phyloP scores from a whole-genome alignment of 2,329 filamentous ascomycete species.

The Colletotrichum endophyticum region DNA sequence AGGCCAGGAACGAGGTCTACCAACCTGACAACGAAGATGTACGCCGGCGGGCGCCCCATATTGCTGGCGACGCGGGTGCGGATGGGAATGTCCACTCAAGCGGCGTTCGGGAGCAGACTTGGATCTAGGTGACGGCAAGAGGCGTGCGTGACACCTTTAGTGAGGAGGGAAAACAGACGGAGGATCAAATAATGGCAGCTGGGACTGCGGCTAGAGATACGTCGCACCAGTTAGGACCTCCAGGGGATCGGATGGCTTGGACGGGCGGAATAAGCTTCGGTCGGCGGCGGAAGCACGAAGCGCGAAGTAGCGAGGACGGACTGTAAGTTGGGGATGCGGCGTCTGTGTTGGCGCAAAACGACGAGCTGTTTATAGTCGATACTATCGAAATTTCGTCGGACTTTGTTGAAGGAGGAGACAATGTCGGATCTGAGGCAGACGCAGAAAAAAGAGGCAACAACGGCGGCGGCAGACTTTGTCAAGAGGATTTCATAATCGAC shows the following conservation, averaged over 20 bases:
- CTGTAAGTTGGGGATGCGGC: neutral
- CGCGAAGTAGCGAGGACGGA: constrained; percentile 4
- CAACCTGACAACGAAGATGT: constrained; percentile 50
- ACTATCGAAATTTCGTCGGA: neutral
- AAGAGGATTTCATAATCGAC: constrained; percentile 9
- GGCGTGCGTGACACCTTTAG: neutral
- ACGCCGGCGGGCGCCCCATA: constrained; percentile 48
- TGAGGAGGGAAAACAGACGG: neutral
- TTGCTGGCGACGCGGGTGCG: constrained; percentile 15
- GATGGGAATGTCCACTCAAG: neutral
- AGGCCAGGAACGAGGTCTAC: constrained; percentile 6
- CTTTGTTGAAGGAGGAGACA: neutral
- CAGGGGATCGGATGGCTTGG: constrained; percentile 12
- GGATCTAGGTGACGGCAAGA: neutral
- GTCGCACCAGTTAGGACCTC: neutral
- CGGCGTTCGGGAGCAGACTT: neutral
- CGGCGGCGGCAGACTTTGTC: neutral
- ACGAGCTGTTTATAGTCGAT: neutral
- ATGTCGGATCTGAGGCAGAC: neutral
- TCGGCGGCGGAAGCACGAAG: constrained; percentile 8
- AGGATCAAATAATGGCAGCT: neutral
- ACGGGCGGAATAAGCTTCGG: constrained; percentile 11
- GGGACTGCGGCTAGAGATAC: constrained; percentile 1
- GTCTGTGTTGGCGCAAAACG: neutral
- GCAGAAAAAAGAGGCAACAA: neutral